Conservation (phyloP, 2,329 filamentous ascomycete genomes). For the Monosporascus sp. region DNA sequence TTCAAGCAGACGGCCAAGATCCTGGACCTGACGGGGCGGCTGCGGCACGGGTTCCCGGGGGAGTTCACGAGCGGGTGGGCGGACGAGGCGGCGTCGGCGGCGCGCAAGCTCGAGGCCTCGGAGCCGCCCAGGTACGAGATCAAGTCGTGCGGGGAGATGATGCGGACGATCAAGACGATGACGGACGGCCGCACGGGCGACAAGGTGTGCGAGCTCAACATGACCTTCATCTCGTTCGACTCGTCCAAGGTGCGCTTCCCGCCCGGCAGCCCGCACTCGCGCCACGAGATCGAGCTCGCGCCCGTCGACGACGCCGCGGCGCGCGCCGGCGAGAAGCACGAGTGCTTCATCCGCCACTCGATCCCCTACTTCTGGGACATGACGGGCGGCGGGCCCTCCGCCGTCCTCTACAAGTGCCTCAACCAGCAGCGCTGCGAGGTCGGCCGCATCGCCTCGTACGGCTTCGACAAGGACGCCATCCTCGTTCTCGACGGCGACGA, state of each 20-base stretch:
- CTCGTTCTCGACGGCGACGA: conserved; percentile 24
- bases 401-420: conserved; percentile 27
- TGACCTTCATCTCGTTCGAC: conserved; percentile 30
- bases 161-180: conserved; percentile 30
- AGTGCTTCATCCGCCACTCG: conserved; percentile 26
- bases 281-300: conserved; percentile 26
- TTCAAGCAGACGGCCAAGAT: conserved; percentile 27
- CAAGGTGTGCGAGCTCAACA: conserved; percentile 27
- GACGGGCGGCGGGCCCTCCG: conserved; percentile 20
- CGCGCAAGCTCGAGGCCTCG: conserved; percentile 12
- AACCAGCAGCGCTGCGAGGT: conserved; percentile 29
- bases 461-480: conserved; percentile 27
- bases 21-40: conserved; percentile 20
- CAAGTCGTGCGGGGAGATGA: conserved; percentile 28
- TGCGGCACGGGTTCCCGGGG: conserved; percentile 16
- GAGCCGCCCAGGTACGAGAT: conserved; percentile 20
- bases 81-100: conserved; percentile 15
- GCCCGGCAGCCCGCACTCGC: conserved; percentile 19
- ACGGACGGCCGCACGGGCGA: conserved; percentile 15
- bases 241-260: conserved; percentile 24
- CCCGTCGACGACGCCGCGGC: conserved; percentile 20
- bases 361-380: conserved; percentile 32
- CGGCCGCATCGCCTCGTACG: conserved; percentile 22
- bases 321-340: conserved; percentile 21
- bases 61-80: conserved; percentile 26